Evolutionary conservation across 176 grass and related monocot species (phyloP), one percentile per base, ranked within the genome.

Genomic region (Aegilops longissima): DNA sequence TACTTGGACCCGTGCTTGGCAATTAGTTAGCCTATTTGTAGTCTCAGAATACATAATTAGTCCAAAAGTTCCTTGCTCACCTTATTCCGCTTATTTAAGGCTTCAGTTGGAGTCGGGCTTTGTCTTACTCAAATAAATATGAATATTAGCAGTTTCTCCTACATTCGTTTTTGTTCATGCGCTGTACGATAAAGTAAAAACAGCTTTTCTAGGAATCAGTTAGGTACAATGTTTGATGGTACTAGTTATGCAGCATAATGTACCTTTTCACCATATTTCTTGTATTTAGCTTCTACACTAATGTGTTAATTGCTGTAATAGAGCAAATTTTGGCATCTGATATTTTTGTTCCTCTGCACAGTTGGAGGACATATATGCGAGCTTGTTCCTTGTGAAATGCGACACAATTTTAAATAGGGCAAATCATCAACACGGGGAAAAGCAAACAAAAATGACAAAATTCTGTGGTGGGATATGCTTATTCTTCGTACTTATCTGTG

Each of bases 291-390:
- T 81, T 71, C 63, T 86, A 61, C 49, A 81, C 20, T 78, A 38
- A 71, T 82, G 8, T 80, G 27, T 61, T 82, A 17, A n/a, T 78
- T 70, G 52, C 20, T 54, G 11, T 33, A 79, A 75, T 59, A 56
- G 40, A 66, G n/a, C 23, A 31, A 80, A 82, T 42, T 67, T 84
- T 67, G 6, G 40, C 56, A 52, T 61, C 38, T 89, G 66, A 87
- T 83, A 45, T 16, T 82, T 68, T 27, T 44, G 39, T 86, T 85
- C 49, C 87, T 92, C 51, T 95, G 31, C 3, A 75, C 89, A 98
- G 96, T 86, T 98, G 96, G 96, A 98, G 84, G 96, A 98, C 79
- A 98, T 98, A 85, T 92, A 95, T 88, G 96, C 93, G 66, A 98
- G 96, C 66, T 90, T 98, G 92, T 98, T 95, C 80, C 96, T 98